Evolutionary conservation across 176 grass and related monocot species (phyloP).

Genomic region (Bonia amplexicaulis): DNA sequence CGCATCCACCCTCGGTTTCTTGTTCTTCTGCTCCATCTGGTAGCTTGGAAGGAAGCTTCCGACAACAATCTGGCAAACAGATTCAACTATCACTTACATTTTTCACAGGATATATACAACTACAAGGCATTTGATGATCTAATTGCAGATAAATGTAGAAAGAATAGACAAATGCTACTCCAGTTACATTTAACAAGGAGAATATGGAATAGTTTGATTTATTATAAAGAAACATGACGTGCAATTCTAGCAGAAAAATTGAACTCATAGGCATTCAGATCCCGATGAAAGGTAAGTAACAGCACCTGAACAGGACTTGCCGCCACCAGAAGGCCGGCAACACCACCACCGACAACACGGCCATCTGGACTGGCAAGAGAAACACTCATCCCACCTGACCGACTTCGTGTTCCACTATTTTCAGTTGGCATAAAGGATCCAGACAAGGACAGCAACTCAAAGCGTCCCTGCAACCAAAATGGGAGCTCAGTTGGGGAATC

Average conservation of each 20-base stretch:
- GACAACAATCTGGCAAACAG: slow-evolving; percentile 58
- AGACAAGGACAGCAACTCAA: slow-evolving; percentile 83
- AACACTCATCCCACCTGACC: slow-evolving; percentile 95
- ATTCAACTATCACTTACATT: not conserved
- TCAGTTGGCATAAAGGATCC: slow-evolving; percentile 95
- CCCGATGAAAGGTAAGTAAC: not conserved
- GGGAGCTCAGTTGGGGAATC: not conserved
- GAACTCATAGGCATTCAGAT: not conserved
- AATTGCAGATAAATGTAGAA: not conserved
- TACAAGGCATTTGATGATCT: not conserved
- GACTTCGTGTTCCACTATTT: slow-evolving; percentile 60
- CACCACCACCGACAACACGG: slow-evolving; percentile 79
- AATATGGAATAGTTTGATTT: not conserved
- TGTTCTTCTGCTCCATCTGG: slow-evolving; percentile 65
- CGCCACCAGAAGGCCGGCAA: slow-evolving; percentile 80
- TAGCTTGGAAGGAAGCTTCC: slow-evolving; percentile 89
- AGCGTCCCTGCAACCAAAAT: slow-evolving; percentile 62
- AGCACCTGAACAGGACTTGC: slow-evolving; percentile 82
- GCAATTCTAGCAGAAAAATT: not conserved
- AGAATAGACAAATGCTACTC: not conserved
- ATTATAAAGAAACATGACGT: not conserved
- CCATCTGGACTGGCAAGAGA: slow-evolving; percentile 78
- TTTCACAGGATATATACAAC: not conserved
- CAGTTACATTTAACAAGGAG: not conserved
- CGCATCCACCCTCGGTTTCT: slow-evolving; percentile 47